Evolutionary conservation across 129 eudicot genomes (phyloP), one percentile per base, ranked within the genome.

Genomic region (Lactuca sativa): DNA sequence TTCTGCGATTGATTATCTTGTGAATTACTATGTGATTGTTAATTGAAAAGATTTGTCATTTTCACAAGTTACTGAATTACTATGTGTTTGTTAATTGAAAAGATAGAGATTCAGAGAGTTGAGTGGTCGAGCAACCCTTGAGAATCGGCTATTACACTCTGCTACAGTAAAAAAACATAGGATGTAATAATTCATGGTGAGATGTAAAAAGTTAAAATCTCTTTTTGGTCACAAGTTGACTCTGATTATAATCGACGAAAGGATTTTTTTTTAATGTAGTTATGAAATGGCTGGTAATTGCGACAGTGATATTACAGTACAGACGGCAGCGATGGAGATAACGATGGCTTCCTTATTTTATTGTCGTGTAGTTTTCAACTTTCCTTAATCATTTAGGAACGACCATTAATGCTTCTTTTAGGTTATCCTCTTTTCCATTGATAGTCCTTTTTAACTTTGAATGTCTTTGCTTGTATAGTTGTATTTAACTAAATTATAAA

Each of bases 301-400:
- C 67, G 78, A 77, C 36, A 38, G 59, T 73, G 70, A 70, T 81
- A 68, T 37, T 75, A 55, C 59, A 66, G 59, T 40, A 41, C 51
- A 49, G 51, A 7, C 5, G 56, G 74, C 60, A 65, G 74, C 69
- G 69, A 56, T 72, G 69, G 64, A 21, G 74, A 71, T 59, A 59
- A 63, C 57, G 44, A 69, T 44, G 55, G 75, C 33, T 65, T 70
- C 44, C 55, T 65, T 69, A 51, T 52, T 71, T 78, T 71, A 60
- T 77, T 82, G 97, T 76, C 64, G 67, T 72, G 80, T 78, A 85
- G 82, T 85, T 85, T 88, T 88, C 88, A 83, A 60, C 68, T 73
- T 66, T 66, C 62, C 30, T 11, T 73, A 67, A 64, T 13, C 67
- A 61, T 49, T 51, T 77, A 60, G 69, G 43, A 11, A 59, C 69